Conservation (phyloP, 2,329 filamentous ascomycete species). For the Sarocladiaceae sp. region DNA sequence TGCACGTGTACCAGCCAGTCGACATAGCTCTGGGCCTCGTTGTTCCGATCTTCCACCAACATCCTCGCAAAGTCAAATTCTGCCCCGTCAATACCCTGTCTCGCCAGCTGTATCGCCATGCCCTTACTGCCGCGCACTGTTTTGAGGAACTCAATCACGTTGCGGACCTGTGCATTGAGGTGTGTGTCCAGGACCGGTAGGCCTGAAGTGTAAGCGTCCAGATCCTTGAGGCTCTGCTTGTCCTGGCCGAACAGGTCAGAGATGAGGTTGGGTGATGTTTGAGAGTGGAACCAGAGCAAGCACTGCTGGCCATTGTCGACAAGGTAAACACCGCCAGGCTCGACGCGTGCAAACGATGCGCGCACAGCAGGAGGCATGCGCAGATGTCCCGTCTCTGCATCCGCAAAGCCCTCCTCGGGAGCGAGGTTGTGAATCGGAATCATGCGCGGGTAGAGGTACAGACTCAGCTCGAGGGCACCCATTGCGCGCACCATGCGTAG, state of each 20-base stretch:
- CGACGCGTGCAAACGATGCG: conserved; percentile 78
- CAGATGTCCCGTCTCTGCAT: conserved; percentile 75
- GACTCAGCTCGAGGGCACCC: conserved; percentile 74
- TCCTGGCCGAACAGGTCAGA: conserved; percentile 83
- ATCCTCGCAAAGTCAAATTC: conserved; percentile 94
- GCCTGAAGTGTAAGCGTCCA: conserved; percentile 75
- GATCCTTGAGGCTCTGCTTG: conserved; percentile 58
- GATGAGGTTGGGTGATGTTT: conserved; percentile 87
- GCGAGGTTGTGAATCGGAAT: conserved; percentile 86
- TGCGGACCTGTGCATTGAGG: conserved; percentile 89
- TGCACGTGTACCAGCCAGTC: conserved; percentile 98
- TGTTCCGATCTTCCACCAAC: conserved; percentile 90
- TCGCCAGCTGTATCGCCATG: conserved; percentile 79
- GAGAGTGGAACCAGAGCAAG: conserved; percentile 85
- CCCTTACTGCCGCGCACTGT: conserved; percentile 79
- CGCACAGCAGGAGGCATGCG: conserved; percentile 75
- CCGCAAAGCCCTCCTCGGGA: conserved; percentile 85
- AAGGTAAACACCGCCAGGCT: conserved; percentile 88
- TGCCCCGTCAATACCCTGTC: conserved; percentile 88
- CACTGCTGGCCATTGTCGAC: conserved; percentile 93
- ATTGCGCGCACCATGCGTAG: conserved; percentile 85
- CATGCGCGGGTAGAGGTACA: conserved; percentile 94
- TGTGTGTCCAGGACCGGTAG: conserved; percentile 85
- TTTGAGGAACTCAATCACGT: conserved; percentile 82
- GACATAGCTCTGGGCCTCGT: conserved; percentile 95